Conservation (phyloP, 768 basidiomycete species). For the Dendrothele bispora region DNA sequence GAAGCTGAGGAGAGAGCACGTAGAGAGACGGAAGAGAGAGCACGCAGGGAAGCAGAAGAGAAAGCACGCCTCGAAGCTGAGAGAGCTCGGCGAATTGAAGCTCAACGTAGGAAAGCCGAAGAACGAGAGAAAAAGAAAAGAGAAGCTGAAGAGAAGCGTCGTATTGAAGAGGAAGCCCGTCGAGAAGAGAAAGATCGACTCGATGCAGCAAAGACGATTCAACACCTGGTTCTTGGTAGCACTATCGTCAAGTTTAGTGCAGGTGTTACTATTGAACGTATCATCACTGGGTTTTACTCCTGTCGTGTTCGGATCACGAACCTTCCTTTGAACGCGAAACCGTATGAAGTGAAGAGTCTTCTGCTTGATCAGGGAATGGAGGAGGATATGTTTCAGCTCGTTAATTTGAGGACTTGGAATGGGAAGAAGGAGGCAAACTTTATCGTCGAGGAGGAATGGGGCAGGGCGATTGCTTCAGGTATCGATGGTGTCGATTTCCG, state of each 20-base stretch:
- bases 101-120: not conserved
- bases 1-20: not conserved
- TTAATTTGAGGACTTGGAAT: slow-evolving; percentile 25
- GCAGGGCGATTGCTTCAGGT: slow-evolving; percentile 37
- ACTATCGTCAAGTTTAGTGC: slow-evolving; percentile 50
- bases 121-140: not conserved
- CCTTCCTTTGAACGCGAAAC: slow-evolving; percentile 40
- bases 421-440: slow-evolving; percentile 40
- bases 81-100: not conserved
- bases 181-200: not conserved
- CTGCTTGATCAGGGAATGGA: slow-evolving; percentile 44
- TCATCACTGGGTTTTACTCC: slow-evolving; percentile 53
- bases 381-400: slow-evolving; percentile 29
- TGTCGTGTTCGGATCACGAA: slow-evolving; percentile 46
- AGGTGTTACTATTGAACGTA: slow-evolving; percentile 43
- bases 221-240: slow-evolving; percentile 43
- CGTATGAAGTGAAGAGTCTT: slow-evolving; percentile 39
- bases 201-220: slow-evolving; percentile 38
- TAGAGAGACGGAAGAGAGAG: not conserved
- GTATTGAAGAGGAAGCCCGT: slow-evolving; percentile 11
- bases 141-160: slow-evolving; percentile 14
- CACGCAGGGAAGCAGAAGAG: not conserved
- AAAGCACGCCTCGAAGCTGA: not conserved
- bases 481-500: slow-evolving; percentile 52
- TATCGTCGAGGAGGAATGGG: slow-evolving; percentile 40